Evolutionary conservation across 106 monocot genomes (phyloP).

Genomic region (Narthecium ossifragum): DNA sequence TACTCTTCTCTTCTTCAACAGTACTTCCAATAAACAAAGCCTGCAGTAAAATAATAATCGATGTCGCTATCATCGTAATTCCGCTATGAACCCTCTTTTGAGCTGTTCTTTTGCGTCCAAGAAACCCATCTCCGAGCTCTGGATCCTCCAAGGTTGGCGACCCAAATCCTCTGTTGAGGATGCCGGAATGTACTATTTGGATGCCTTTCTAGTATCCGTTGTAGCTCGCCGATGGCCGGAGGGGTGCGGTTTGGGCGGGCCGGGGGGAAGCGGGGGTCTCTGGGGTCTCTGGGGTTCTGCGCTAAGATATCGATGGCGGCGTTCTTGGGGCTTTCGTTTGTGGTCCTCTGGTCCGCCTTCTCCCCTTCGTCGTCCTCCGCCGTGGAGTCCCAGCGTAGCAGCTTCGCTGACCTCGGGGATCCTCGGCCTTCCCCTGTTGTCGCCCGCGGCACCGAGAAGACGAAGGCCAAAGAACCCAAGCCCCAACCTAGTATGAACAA

Average conservation of each 20-base stretch:
- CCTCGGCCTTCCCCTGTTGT: constrained; percentile 1
- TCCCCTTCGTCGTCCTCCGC: constrained; percentile 46
- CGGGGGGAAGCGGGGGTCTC: constrained; percentile 25
- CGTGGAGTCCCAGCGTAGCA: constrained; percentile 29
- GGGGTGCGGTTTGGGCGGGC: constrained; percentile 17
- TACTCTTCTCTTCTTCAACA: no score
- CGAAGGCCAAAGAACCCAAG: not conserved
- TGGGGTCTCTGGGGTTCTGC: constrained; percentile 30
- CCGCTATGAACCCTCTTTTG: no score
- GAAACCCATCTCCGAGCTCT: no score
- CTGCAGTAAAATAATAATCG: no score
- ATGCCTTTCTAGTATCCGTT: no score
- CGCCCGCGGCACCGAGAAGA: not conserved
- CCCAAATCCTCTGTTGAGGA: no score
- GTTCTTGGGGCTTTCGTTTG: constrained; percentile 60
- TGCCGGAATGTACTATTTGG: no score
- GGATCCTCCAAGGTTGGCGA: no score
- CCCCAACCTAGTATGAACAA: not conserved
- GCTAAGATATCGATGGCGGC: constrained; percentile 50
- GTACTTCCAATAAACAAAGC: no score
- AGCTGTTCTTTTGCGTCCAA: no score
- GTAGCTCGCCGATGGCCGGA: no score
- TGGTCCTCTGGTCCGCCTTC: constrained; percentile 61
- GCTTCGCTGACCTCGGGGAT: constrained; percentile 54
- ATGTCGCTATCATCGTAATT: no score